A percentile compares a stretch with the other conserved stretches of the same genome.
Evolutionary conservation across 176 grass and related monocot species (phyloP).

Genomic region (Otatea glauca): DNA sequence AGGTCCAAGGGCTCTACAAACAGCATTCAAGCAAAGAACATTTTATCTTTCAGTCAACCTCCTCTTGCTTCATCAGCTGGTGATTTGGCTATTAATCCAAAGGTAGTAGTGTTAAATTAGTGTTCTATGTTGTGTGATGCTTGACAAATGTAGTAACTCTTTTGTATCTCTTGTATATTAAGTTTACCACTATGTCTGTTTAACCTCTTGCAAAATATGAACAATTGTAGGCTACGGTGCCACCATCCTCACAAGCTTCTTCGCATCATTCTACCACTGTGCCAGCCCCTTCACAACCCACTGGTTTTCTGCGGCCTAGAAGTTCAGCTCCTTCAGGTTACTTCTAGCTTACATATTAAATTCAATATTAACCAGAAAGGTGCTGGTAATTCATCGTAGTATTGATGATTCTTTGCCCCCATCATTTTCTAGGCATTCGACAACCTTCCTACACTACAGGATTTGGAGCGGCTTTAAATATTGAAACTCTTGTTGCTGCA

Average conservation of each 20-base stretch:
- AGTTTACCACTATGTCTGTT: constrained; percentile 34
- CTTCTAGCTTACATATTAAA: constrained; percentile 32
- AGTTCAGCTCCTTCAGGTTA: constrained; percentile 75
- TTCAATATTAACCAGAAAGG: constrained; percentile 10
- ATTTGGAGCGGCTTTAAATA: constrained; percentile 93
- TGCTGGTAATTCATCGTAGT: not conserved
- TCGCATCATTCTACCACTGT: constrained; percentile 58
- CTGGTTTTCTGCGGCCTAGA: constrained; percentile 67
- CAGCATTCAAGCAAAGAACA: constrained; percentile 58
- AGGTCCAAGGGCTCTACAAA: constrained; percentile 54
- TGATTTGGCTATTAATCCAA: constrained; percentile 66
- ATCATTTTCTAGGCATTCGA: constrained; percentile 60
- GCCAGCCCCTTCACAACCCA: constrained; percentile 59
- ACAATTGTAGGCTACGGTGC: constrained; percentile 46
- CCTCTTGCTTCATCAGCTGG: constrained; percentile 49
- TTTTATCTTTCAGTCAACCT: constrained; percentile 53
- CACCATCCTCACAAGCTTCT: constrained; percentile 60
- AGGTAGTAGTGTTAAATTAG: constrained; percentile 55
- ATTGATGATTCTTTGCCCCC: not conserved
- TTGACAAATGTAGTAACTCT: constrained; percentile 18
- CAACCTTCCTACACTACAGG: constrained; percentile 74
- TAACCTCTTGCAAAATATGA: constrained; percentile 45
- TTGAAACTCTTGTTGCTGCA: constrained; percentile 96
- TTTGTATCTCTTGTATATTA: constrained; percentile 30
- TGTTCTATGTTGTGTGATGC: constrained; percentile 16